Conservation (phyloP, 345 rosid genomes). For the Geranium rotundifolium region DNA sequence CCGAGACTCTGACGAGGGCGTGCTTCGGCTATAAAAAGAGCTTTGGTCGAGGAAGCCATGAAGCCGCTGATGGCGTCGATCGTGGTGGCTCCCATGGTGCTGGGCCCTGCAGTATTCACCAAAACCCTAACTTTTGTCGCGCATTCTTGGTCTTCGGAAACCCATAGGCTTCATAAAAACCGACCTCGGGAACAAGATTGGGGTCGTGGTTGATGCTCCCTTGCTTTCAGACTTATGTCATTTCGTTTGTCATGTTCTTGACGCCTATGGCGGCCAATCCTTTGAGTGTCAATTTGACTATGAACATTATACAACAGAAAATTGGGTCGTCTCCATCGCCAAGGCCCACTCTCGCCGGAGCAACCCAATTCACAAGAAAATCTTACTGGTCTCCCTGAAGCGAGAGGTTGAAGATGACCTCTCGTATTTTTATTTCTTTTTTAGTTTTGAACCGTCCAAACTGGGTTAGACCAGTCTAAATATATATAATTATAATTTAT, state of each 20-base stretch:
- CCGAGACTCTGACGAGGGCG: too few relatives aligned
- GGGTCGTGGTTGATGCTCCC: slow-evolving; percentile 98
- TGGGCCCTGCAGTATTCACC: slow-evolving; percentile 86
- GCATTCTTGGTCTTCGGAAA: slow-evolving; percentile 98
- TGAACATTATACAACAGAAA: slow-evolving; percentile 57
- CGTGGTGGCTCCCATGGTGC: slow-evolving; percentile 79
- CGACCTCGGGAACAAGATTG: slow-evolving; percentile 82
- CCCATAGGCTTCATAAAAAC: slow-evolving; percentile 93
- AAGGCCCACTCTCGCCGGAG: too few relatives aligned
- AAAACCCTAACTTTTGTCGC: slow-evolving; percentile 76
- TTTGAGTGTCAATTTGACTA: slow-evolving; percentile 73
- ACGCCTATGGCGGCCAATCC: slow-evolving; percentile 99
- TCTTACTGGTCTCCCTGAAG: too few relatives aligned
- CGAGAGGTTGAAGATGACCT: too few relatives aligned
- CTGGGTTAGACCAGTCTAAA: too few relatives aligned
- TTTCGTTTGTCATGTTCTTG: slow-evolving; percentile 91
- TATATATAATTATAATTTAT: too few relatives aligned
- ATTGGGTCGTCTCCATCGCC: slow-evolving; percentile 96
- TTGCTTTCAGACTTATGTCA: slow-evolving; percentile 91
- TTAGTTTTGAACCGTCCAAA: too few relatives aligned
- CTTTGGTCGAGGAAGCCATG: too few relatives aligned
- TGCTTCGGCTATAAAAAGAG: too few relatives aligned
- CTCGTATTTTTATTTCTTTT: too few relatives aligned
- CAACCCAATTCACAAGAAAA: too few relatives aligned
- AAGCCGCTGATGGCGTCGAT: slow-evolving; percentile 89